phyloP scores from a whole-genome alignment of 495 filamentous ascomycete species.

The Penicillium crystallinum region DNA sequence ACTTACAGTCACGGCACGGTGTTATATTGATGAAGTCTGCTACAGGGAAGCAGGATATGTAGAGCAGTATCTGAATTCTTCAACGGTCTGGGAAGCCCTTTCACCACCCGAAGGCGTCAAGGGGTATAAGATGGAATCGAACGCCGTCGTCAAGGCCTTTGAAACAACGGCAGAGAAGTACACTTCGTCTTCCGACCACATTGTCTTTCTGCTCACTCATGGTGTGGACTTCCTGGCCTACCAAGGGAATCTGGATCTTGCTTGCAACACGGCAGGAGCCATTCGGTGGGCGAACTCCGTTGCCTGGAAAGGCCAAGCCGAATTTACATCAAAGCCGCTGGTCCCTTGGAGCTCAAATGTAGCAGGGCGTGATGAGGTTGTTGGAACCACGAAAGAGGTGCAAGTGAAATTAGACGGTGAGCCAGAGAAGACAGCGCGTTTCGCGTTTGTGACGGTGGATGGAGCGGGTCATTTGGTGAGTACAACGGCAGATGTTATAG shows the following conservation, averaged over 20 bases:
- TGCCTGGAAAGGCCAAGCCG: constrained; percentile 40
- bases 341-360: constrained; percentile 30
- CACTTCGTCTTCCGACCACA: constrained; percentile 20
- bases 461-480: constrained; percentile 25
- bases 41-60: constrained; percentile 27
- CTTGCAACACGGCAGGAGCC: constrained; percentile 44
- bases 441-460: constrained; percentile 28
- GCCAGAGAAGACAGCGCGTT: constrained; percentile 10
- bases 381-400: constrained; percentile 24
- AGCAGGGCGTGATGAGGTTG: constrained; percentile 9
- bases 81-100: constrained; percentile 29
- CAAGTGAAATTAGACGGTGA: constrained; percentile 1
- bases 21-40: constrained; percentile 33
- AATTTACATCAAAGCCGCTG: constrained; percentile 34
- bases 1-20: constrained; percentile 29
- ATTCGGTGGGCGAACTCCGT: constrained; percentile 35
- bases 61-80: constrained; percentile 33
- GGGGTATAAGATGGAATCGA: constrained; percentile 22
- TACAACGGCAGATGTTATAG: background rate
- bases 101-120: constrained; percentile 22
- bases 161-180: constrained; percentile 19
- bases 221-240: constrained; percentile 39
- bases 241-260: constrained; percentile 43
- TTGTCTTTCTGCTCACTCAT: constrained; percentile 31
- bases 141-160: constrained; percentile 24